Evolutionary conservation across 768 basidiomycete species (phyloP), one percentile per base, ranked within the genome.

Genomic region (Chlorophyllum brunneum): DNA sequence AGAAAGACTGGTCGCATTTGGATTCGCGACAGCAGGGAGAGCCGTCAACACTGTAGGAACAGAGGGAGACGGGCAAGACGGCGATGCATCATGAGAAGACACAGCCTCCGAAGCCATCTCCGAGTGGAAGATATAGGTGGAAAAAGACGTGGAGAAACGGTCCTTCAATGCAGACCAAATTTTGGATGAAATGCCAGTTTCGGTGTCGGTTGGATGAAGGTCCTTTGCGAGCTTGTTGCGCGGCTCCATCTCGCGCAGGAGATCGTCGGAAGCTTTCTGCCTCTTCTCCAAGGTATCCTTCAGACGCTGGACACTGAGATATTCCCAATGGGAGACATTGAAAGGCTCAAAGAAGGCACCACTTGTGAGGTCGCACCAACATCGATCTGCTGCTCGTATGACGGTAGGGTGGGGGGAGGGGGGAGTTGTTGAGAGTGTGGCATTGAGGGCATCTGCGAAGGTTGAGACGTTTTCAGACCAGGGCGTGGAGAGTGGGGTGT

Each of bases 301-400:
- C 53, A 70, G 62, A 42, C 71, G 74, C 52, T 78, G 69, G 11
- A 92, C 74, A 59, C 86, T 88, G 51, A 76, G 65, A 56, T 68
- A 65, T 62, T 92, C 90, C 90, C 90, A 93, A 41, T 74, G 75
- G 27, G 86, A 80, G 41, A 84, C 72, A 56, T 92, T 85, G 67
- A 83, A 91, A 5, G 88, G 85, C 56, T 86, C 82, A 59, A 92
- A 93, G 54, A 90, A 71, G 11, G 77, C 75, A 15, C 74, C 74
- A 15, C 72, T 69, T 16, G 82, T 79, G 54, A 91, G 71, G 60
- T 92, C 90, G 58, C 90, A 92, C 91, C 91, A 93, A 62, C 91
- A 93, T 40, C 89, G 81, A 59, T 92, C 91, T 3, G 78, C 74
- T 2, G 88, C 75, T 23, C 79, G 81, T 43, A 92, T 81, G 40